phyloP scores from a whole-genome alignment of 768 basidiomycete genomes.

The Sarcodon sp. region DNA sequence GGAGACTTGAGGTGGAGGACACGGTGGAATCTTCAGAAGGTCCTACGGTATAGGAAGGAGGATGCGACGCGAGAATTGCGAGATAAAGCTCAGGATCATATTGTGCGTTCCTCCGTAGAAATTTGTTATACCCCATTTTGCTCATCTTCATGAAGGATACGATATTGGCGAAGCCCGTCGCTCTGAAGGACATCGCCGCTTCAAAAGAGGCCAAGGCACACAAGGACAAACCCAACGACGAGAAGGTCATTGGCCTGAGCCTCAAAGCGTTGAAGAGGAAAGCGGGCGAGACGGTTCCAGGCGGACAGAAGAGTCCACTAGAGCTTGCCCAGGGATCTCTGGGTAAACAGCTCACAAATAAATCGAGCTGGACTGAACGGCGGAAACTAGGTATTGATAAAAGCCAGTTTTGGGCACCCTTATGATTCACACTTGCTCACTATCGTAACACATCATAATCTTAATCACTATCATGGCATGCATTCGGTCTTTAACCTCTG shows the following conservation, averaged over 20 bases:
- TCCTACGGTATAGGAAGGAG: conserved; percentile 43
- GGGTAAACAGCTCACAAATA: conserved; percentile 10
- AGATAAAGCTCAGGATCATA: conserved; percentile 47
- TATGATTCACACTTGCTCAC: conserved; percentile 3
- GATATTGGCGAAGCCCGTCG: conserved; percentile 52
- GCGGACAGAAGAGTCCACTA: conserved; percentile 43
- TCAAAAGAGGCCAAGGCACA: conserved; percentile 22
- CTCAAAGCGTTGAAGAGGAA: conserved; percentile 9
- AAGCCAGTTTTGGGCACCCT: conserved; percentile 10
- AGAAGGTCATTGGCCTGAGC: conserved; percentile 2
- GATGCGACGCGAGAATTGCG: conserved; percentile 35
- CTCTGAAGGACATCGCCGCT: conserved; percentile 28
- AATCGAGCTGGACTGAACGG: conserved; percentile 12
- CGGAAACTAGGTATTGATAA: conserved; percentile 18
- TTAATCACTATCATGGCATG: not conserved
- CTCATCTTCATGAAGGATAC: conserved; percentile 35
- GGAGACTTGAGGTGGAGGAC: conserved; percentile 49
- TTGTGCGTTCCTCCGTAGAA: conserved; percentile 32
- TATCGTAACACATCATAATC: too few relatives aligned
- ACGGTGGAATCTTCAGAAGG: conserved; percentile 65
- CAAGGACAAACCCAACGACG: conserved; percentile 17
- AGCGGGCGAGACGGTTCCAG: conserved; percentile 46
- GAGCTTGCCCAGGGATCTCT: conserved; percentile 38
- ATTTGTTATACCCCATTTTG: conserved; percentile 3
- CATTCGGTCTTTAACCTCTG: not conserved